phyloP scores from a whole-genome alignment of 2,329 filamentous ascomycete genomes.

The Hymenoscyphus salicellus region DNA sequence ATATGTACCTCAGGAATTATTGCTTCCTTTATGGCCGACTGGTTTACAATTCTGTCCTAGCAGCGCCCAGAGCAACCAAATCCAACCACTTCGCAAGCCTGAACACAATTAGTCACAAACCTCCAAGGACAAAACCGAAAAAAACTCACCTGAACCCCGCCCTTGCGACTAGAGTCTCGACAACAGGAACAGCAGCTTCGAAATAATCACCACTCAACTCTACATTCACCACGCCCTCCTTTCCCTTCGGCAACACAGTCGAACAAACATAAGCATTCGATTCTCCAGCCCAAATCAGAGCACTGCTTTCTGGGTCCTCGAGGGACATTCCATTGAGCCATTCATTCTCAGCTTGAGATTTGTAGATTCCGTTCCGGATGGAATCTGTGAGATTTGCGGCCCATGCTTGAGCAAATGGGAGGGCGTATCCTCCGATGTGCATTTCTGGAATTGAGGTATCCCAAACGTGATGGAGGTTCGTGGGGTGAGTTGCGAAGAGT shows the following conservation, averaged over 20 bases:
- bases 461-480: constrained; percentile 73
- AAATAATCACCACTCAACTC: constrained; percentile 65
- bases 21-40: background rate
- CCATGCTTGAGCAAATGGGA: constrained; percentile 51
- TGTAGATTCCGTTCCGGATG: constrained; percentile 57
- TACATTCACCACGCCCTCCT: constrained; percentile 53
- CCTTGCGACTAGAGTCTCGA: constrained; percentile 65
- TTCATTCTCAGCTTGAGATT: constrained; percentile 41
- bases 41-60: background rate
- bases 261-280: constrained; percentile 61
- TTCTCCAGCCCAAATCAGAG: constrained; percentile 62
- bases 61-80: constrained; percentile 47
- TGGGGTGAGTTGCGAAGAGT: constrained; percentile 52
- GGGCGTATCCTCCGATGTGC: constrained; percentile 56
- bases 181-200: constrained; percentile 57
- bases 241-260: constrained; percentile 60
- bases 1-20: background rate
- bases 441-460: constrained; percentile 68
- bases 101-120: background rate
- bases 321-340: constrained; percentile 58
- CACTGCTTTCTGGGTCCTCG: constrained; percentile 51
- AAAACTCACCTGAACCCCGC: constrained; percentile 56
- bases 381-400: constrained; percentile 52
- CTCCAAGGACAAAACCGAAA: background rate
- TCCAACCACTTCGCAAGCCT: constrained; percentile 64